Percentiles rank a stretch among this genome's conserved stretches.
phyloP scores from a whole-genome alignment of 1,284 basidiomycete genomes.

The Ceraceosorus guamensis region DNA sequence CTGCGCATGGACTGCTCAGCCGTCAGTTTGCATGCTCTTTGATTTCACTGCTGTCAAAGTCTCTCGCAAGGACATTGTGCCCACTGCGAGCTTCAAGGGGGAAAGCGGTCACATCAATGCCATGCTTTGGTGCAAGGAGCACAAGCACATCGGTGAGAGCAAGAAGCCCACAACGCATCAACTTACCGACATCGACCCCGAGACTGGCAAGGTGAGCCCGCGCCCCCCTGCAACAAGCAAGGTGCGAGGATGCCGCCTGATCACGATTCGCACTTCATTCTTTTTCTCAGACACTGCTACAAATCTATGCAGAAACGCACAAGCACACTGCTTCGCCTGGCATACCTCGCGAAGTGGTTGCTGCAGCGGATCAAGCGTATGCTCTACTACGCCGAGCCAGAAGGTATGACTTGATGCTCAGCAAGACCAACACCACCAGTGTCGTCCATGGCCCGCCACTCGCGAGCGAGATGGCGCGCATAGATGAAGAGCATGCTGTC shows the following conservation, averaged over 20 bases:
- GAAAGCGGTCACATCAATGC: conserved; percentile 74
- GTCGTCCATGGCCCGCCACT: too few species aligned
- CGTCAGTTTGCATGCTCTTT: conserved; percentile 70
- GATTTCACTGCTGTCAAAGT: conserved; percentile 69
- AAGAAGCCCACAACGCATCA: conserved; percentile 61
- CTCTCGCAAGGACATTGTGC: conserved; percentile 49
- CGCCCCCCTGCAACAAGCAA: not conserved
- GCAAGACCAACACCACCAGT: too few species aligned
- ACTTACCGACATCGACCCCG: conserved; percentile 70
- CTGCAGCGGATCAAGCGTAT: conserved; percentile 10
- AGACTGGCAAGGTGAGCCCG: conserved; percentile 58
- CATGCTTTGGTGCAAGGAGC: conserved; percentile 72
- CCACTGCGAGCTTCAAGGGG: conserved; percentile 74
- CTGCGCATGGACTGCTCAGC: conserved; percentile 74
- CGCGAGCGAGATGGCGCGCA: too few species aligned
- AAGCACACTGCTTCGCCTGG: conserved; percentile 59
- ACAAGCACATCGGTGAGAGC: conserved; percentile 57
- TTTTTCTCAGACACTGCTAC: conserved; percentile 59
- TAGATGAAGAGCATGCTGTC: too few species aligned
- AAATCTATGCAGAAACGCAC: conserved; percentile 73
- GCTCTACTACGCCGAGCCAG: conserved; percentile 34
- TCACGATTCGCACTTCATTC: too few species aligned
- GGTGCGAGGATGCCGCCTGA: not conserved
- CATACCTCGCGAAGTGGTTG: not conserved
- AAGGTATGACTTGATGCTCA: conserved; percentile 19